Evolutionary conservation across 2,329 filamentous ascomycete species (phyloP), one percentile per base, ranked within the genome.

Genomic region (Colletotrichum truncatum): DNA sequence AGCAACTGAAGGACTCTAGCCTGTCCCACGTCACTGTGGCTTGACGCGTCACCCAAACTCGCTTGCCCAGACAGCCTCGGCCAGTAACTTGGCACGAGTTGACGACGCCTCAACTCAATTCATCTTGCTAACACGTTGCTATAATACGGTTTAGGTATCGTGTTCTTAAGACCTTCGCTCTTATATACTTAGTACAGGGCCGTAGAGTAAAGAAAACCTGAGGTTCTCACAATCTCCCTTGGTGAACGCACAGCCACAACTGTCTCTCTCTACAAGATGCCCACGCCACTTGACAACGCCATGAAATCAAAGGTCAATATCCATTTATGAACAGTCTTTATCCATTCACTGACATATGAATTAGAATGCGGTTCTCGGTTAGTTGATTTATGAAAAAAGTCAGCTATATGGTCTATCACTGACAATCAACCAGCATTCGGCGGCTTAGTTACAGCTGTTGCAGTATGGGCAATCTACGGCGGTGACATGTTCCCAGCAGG

Each of bases 381-480:
- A 21, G 55, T 23, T 12, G 6, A 10, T 8, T 30, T 9, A 3
- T 11, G 8, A 12, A 9, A 3, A 12, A 18, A 2, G 4, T 12
- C 16, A 2, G n/a, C n/a, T 25, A 23, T 2, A 18, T 28, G 32
- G 14, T 7, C 0, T 16, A 14, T 12, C 8, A 38, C 54, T 61
- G 11, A 64, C n/a, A 43, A 12, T 38, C 6, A n/a, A 51, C 72
- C 80, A 90, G 93, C 90, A 16, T 98, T 98, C 75, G 89, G 91
- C 4, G 93, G 92, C 9, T 85, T 97, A 55, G 87, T 98, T 12
- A 92, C 92, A 6, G 93, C 92, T 2, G 93, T 91, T 2, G 91
- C 93, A 14, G 89, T 88, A 41, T 97, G 92, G 91, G 87, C 88
- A 16, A 95, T 98, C 71, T 97, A 92, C 90, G 93, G 93, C 61